Percentiles rank a stretch among this genome's conserved stretches.
Evolutionary conservation across 2,329 filamentous ascomycete genomes (phyloP).

Genomic region (Cytospora leucostoma): DNA sequence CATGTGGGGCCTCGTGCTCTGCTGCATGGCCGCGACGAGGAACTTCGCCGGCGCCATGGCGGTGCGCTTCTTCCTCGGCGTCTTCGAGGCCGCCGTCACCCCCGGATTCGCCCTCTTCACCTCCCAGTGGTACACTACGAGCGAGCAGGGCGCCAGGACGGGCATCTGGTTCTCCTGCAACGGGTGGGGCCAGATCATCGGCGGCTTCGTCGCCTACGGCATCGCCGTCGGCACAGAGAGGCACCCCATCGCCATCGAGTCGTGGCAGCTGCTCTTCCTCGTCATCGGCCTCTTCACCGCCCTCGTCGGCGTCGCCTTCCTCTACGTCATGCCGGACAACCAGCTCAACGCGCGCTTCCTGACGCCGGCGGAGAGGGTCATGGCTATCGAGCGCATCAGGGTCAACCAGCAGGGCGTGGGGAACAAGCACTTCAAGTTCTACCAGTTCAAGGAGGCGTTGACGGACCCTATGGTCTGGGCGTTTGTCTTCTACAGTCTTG

Average conservation of each 20-base stretch:
- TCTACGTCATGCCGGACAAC: slow-evolving; percentile 49
- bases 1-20: slow-evolving; percentile 59
- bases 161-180: slow-evolving; percentile 68
- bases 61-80: slow-evolving; percentile 67
- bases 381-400: slow-evolving; percentile 56
- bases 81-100: slow-evolving; percentile 51
- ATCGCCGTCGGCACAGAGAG: slow-evolving; percentile 51
- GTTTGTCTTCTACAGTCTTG: slow-evolving; percentile 38
- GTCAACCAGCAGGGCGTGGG: slow-evolving; percentile 69
- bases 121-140: slow-evolving; percentile 71
- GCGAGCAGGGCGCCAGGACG: slow-evolving; percentile 64
- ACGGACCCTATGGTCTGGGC: slow-evolving; percentile 43
- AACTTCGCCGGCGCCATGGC: slow-evolving; percentile 64
- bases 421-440: slow-evolving; percentile 66
- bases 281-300: slow-evolving; percentile 55
- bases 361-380: slow-evolving; percentile 59
- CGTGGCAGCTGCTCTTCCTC: slow-evolving; percentile 67
- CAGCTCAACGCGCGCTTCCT: slow-evolving; percentile 47
- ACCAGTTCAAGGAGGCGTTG: slow-evolving; percentile 54
- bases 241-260: slow-evolving; percentile 49
- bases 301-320: slow-evolving; percentile 49
- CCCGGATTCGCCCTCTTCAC: slow-evolving; percentile 68
- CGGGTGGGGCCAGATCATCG: slow-evolving; percentile 43
- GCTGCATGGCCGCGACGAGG: slow-evolving; percentile 62
- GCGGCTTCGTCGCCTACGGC: slow-evolving; percentile 44